Conservation (phyloP, 2,329 filamentous ascomycete species). For the Ilyonectria robusta region DNA sequence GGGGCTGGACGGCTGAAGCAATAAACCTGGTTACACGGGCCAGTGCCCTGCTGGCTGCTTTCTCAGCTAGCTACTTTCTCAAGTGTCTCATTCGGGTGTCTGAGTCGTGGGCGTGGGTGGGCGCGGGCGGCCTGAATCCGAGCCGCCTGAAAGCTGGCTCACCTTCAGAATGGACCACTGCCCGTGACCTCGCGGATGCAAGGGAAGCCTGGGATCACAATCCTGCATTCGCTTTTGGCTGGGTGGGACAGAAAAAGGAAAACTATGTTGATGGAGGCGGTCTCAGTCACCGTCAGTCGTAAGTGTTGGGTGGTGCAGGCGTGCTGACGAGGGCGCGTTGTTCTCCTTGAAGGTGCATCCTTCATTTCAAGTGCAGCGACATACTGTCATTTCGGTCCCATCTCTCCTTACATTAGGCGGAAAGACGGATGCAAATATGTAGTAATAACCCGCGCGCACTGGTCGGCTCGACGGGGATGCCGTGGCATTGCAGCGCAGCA, state of each 20-base stretch:
- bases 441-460: background rate
- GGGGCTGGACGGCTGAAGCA: constrained; percentile 3
- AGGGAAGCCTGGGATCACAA: constrained; percentile 31
- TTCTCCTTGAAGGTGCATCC: background rate
- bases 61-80: constrained; percentile 22
- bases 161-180: constrained; percentile 3
- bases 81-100: constrained; percentile 34
- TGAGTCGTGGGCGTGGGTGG: background rate
- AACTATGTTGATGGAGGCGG: background rate
- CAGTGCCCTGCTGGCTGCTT: constrained; percentile 24
- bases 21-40: constrained; percentile 4
- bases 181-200: constrained; percentile 36
- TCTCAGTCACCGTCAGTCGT: background rate
- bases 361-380: constrained; percentile 14
- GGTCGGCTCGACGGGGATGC: constrained; percentile 13
- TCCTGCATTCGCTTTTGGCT: constrained; percentile 21
- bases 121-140: constrained; percentile 26
- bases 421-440: constrained; percentile 3
- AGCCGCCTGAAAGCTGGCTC: constrained; percentile 4
- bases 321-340: background rate
- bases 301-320: no score
- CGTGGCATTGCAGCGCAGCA: constrained; percentile 15
- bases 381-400: background rate
- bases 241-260: constrained; percentile 26
- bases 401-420: constrained; percentile 5